Percentiles rank a stretch among this genome's conserved stretches.
These are phyloP conservation scores for Cutaneotrichosporon spelunceum DNA, from an alignment of 1,284 basidiomycete species.

Conservation along the genomic window DNA sequence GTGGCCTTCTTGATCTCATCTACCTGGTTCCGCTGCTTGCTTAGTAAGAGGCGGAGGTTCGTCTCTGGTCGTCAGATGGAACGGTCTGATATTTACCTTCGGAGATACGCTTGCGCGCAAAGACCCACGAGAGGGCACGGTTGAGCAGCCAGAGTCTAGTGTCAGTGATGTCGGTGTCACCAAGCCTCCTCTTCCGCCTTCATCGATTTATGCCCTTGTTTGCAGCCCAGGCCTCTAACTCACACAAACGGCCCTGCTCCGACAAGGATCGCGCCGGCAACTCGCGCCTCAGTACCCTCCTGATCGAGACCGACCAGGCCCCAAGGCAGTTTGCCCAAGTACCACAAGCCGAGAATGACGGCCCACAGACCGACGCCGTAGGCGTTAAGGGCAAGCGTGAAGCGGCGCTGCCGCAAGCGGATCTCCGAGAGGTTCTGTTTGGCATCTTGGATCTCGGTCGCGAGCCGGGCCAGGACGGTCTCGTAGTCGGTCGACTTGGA, in stretches of 20 bases:
- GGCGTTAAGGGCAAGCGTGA: constrained; percentile 73
- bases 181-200: not conserved
- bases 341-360: constrained; percentile 78
- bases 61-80: constrained; percentile 60
- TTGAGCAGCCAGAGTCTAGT: constrained; percentile 75
- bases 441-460: constrained; percentile 53
- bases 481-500: constrained; percentile 55
- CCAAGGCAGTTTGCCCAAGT: constrained; percentile 61
- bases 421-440: constrained; percentile 83
- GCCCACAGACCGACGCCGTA: constrained; percentile 80
- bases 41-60: constrained; percentile 69
- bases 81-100: constrained; percentile 64
- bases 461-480: constrained; percentile 54
- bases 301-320: constrained; percentile 42
- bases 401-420: constrained; percentile 75
- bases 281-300: constrained; percentile 54
- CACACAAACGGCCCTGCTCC: constrained; percentile 75
- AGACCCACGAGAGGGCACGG: constrained; percentile 81
- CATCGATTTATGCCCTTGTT: not conserved
- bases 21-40: constrained; percentile 77
- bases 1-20: constrained; percentile 98
- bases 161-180: not conserved
- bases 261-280: constrained; percentile 57
- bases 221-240: constrained; percentile 36
- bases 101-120: constrained; percentile 71